Percentiles rank a stretch among this genome's conserved stretches.
Conservation (phyloP, 768 basidiomycete species). For the Naganishia friedmannii region DNA sequence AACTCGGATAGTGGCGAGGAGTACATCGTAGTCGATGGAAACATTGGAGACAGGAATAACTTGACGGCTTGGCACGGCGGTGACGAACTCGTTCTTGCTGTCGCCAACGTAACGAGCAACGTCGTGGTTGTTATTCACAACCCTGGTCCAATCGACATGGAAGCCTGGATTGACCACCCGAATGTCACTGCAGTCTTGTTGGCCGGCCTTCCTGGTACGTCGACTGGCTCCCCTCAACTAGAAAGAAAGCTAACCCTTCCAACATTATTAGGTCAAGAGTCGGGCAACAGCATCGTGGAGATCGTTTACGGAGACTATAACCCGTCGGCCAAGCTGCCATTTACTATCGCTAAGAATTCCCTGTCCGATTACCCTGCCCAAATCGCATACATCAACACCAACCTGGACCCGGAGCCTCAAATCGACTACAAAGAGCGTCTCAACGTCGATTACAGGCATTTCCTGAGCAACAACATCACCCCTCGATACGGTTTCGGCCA, state of each 20-base stretch:
- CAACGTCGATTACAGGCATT: conserved; percentile 63
- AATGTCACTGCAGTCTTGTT: conserved; percentile 72
- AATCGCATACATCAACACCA: conserved; percentile 53
- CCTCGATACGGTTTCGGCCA: conserved; percentile 73
- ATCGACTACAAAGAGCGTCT: conserved; percentile 70
- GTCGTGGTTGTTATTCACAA: conserved; percentile 70
- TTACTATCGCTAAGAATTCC: conserved; percentile 73
- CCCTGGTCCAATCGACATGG: conserved; percentile 58
- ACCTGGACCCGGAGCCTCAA: conserved; percentile 53
- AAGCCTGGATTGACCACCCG: conserved; percentile 71
- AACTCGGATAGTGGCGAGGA: conserved; percentile 80
- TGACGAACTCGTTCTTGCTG: conserved; percentile 63
- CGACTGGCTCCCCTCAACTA: too few relatives aligned
- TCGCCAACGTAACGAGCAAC: conserved; percentile 56
- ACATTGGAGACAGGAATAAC: conserved; percentile 69
- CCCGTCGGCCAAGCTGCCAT: conserved; percentile 69
- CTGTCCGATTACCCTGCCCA: conserved; percentile 62
- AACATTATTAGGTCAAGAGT: conserved; percentile 59
- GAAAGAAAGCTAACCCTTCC: not conserved
- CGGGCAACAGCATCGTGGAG: conserved; percentile 69
- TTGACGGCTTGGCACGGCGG: conserved; percentile 72
- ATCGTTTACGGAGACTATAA: conserved; percentile 70
- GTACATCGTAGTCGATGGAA: conserved; percentile 76
- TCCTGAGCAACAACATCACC: conserved; percentile 57
- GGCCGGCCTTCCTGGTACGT: conserved; percentile 29